Conservation (phyloP, 495 filamentous ascomycete genomes). For the Parathielavia hyrcaniae region DNA sequence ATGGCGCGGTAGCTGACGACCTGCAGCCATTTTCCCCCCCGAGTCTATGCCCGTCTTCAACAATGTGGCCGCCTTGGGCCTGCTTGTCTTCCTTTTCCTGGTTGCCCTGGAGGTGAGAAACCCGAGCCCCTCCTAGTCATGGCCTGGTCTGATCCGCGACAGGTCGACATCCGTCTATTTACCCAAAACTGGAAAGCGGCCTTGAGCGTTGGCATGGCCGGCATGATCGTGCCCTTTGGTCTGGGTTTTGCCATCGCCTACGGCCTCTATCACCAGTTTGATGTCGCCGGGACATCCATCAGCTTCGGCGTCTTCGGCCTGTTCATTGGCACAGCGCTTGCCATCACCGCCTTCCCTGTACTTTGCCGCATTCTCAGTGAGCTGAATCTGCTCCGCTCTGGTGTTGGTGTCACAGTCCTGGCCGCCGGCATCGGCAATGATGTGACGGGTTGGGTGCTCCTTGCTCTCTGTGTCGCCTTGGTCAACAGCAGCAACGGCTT, state of each 20-base stretch:
- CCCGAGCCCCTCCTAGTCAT: neutral
- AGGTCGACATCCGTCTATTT: slow-evolving; percentile 78
- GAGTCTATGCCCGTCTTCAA: slow-evolving; percentile 67
- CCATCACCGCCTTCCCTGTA: slow-evolving; percentile 95
- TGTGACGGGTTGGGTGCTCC: slow-evolving; percentile 82
- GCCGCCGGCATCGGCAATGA: slow-evolving; percentile 96
- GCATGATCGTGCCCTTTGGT: slow-evolving; percentile 77
- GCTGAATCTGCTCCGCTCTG: slow-evolving; percentile 75
- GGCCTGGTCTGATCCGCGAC: neutral
- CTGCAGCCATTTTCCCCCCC: slow-evolving; percentile 64
- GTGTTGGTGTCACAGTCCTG: slow-evolving; percentile 83
- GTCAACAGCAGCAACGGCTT: slow-evolving; percentile 84
- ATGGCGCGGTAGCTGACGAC: slow-evolving; percentile 14
- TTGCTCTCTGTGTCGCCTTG: slow-evolving; percentile 88
- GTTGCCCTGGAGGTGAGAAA: slow-evolving; percentile 65
- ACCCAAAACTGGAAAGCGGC: slow-evolving; percentile 83
- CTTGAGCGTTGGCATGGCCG: slow-evolving; percentile 69
- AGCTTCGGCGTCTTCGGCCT: slow-evolving; percentile 78
- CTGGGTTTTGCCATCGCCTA: slow-evolving; percentile 70
- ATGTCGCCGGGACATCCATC: slow-evolving; percentile 55
- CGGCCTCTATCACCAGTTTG: slow-evolving; percentile 78
- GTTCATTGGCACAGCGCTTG: slow-evolving; percentile 91
- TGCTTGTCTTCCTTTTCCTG: slow-evolving; percentile 87
- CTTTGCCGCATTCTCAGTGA: slow-evolving; percentile 92
- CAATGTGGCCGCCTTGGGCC: slow-evolving; percentile 82